These are phyloP conservation scores for Pleodorina starrii DNA, from an alignment of 139 green algal genomes.

Conservation along the genomic window DNA sequence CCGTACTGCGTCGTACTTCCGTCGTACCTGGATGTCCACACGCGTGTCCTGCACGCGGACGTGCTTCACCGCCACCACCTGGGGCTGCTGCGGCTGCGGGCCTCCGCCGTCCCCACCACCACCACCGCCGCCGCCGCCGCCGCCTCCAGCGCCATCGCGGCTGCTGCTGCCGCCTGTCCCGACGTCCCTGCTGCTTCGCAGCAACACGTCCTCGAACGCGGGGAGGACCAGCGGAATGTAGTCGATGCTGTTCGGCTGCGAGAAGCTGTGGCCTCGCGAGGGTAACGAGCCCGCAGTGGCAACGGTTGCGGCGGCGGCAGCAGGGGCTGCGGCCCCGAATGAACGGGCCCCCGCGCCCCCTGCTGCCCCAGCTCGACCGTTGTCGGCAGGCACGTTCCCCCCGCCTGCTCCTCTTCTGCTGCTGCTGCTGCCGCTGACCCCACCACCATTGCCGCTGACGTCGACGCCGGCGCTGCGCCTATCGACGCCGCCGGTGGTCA, in stretches of 20 bases:
- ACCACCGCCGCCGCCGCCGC: background rate
- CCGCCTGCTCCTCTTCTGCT: background rate
- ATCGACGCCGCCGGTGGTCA: too few relatives aligned
- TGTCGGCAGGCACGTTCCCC: background rate
- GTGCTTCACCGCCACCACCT: slow-evolving; percentile 2
- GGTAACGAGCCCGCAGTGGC: too few relatives aligned
- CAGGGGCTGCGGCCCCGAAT: too few relatives aligned
- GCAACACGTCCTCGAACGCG: background rate
- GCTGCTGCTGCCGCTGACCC: background rate
- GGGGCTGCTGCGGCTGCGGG: background rate
- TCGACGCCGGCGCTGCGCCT: background rate
- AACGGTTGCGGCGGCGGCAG: too few relatives aligned
- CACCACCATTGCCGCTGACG: background rate
- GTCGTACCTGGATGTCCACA: background rate
- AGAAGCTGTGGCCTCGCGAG: background rate
- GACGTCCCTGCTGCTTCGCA: too few relatives aligned
- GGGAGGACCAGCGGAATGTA: background rate
- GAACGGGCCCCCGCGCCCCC: background rate
- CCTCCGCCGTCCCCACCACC: too few relatives aligned
- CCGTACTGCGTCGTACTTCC: too few relatives aligned
- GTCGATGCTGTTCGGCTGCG: background rate
- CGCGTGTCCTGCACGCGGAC: background rate
- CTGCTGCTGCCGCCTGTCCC: too few relatives aligned
- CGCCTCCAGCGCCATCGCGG: background rate
- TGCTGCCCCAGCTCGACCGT: background rate